Evolutionary conservation across 495 filamentous ascomycete genomes (phyloP).

Genomic region (Aspergillus baeticus): DNA sequence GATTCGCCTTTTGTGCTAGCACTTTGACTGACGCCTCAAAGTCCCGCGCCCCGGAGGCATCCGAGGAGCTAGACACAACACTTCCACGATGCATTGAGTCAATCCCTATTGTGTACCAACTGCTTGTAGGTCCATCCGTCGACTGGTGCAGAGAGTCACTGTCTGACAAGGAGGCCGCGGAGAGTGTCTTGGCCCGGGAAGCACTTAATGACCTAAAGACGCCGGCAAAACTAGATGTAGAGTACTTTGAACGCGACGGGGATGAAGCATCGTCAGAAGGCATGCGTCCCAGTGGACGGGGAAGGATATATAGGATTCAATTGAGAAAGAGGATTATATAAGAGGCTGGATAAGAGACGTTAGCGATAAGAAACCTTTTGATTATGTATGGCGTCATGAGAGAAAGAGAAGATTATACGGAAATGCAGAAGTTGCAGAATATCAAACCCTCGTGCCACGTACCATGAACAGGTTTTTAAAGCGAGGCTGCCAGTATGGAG

Average conservation of each 20-base stretch:
- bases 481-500: slow-evolving; percentile 9
- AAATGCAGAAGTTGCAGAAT: neutral
- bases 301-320: slow-evolving; percentile 14
- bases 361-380: slow-evolving; percentile 17
- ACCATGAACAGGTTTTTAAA: slow-evolving; percentile 15
- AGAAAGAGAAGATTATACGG: neutral
- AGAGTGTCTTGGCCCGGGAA: slow-evolving; percentile 40
- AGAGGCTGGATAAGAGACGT: slow-evolving; percentile 16
- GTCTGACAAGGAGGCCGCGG: slow-evolving; percentile 36
- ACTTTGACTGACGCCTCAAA: slow-evolving; percentile 38
- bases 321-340: slow-evolving; percentile 22
- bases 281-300: slow-evolving; percentile 43
- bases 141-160: slow-evolving; percentile 32
- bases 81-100: slow-evolving; percentile 49
- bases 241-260: slow-evolving; percentile 34
- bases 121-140: slow-evolving; percentile 32
- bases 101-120: slow-evolving; percentile 31
- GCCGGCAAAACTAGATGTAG: slow-evolving; percentile 44
- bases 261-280: slow-evolving; percentile 47
- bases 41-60: slow-evolving; percentile 39
- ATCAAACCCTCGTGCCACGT: slow-evolving; percentile 5
- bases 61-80: slow-evolving; percentile 45
- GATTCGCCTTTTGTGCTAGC: slow-evolving; percentile 35
- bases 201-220: slow-evolving; percentile 48
- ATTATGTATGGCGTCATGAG: neutral